Conservation (phyloP, 2,329 filamentous ascomycete genomes). For the Alternaria sp. region DNA sequence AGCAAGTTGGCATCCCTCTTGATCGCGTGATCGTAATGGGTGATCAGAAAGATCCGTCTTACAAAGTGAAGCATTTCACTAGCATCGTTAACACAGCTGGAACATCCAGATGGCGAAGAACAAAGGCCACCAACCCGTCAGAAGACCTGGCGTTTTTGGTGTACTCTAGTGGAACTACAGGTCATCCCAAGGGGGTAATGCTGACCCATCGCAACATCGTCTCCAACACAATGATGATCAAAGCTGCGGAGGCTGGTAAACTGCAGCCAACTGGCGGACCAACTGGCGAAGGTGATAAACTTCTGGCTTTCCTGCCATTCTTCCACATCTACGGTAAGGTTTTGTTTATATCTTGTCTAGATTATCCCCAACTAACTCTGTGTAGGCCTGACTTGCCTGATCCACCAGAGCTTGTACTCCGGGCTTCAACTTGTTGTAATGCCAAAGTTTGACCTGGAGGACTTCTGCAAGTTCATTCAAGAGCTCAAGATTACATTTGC, state of each 20-base stretch:
- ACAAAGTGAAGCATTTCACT: constrained; percentile 74
- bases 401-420: constrained; percentile 72
- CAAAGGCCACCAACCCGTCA: constrained; percentile 67
- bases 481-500: constrained; percentile 76
- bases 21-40: constrained; percentile 81
- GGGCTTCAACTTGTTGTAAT: constrained; percentile 76
- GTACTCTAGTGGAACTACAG: constrained; percentile 90
- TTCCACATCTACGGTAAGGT: constrained; percentile 86
- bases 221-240: constrained; percentile 66
- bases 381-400: constrained; percentile 72
- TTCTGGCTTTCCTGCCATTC: constrained; percentile 84
- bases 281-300: constrained; percentile 71
- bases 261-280: constrained; percentile 66
- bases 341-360: neutral
- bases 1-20: constrained; percentile 72
- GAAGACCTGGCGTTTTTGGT: constrained; percentile 85
- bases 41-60: constrained; percentile 67
- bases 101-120: constrained; percentile 65
- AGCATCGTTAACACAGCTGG: constrained; percentile 71
- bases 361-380: neutral
- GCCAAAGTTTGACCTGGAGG: constrained; percentile 81
- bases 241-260: constrained; percentile 55
- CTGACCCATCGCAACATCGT: constrained; percentile 85
- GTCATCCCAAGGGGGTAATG: constrained; percentile 90
- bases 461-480: constrained; percentile 80